Evolutionary conservation across 192 early-diverging fungal genomes (phyloP).

Genomic region (Umbelopsis sp.): DNA sequence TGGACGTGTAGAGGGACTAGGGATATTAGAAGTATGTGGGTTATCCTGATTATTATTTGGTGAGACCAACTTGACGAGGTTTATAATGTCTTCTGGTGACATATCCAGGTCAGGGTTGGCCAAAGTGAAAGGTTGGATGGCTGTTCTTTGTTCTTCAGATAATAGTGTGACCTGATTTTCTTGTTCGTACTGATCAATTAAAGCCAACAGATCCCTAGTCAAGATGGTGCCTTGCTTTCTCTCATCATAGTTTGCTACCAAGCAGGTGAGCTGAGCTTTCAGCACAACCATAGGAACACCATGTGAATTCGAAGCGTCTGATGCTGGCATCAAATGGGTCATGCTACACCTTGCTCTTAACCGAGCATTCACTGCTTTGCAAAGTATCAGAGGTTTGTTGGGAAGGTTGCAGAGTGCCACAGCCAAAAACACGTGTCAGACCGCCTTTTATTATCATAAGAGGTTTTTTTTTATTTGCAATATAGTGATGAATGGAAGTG

Average conservation of each 20-base stretch:
- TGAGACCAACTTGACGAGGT: conserved; percentile 31
- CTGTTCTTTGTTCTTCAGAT: conserved; percentile 34
- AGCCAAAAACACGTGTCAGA: conserved; percentile 15
- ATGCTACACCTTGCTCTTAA: conserved; percentile 7
- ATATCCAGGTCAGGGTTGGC: conserved; percentile 46
- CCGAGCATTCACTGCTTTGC: neutral
- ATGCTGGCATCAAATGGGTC: conserved; percentile 6
- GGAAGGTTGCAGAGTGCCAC: conserved; percentile 3
- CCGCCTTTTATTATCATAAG: neutral
- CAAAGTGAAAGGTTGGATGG: conserved; percentile 33
- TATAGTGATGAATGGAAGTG: neutral
- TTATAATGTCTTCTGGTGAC: conserved; percentile 44
- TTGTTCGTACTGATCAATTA: conserved; percentile 38
- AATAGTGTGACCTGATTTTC: conserved; percentile 28
- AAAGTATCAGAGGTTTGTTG: neutral
- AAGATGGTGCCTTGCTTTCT: conserved; percentile 35
- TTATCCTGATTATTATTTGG: conserved; percentile 18
- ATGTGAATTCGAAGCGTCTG: conserved; percentile 1
- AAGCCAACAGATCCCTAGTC: conserved; percentile 34
- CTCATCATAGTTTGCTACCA: conserved; percentile 22
- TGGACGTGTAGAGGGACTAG: conserved; percentile 16
- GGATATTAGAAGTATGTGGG: conserved; percentile 7
- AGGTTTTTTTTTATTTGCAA: neutral
- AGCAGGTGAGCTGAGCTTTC: conserved; percentile 21
- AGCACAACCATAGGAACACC: conserved; percentile 11